Evolutionary conservation across 78 protist genomes (phyloP), one percentile per base, ranked within the genome.

Genomic region (Pelomyxa schiedti): DNA sequence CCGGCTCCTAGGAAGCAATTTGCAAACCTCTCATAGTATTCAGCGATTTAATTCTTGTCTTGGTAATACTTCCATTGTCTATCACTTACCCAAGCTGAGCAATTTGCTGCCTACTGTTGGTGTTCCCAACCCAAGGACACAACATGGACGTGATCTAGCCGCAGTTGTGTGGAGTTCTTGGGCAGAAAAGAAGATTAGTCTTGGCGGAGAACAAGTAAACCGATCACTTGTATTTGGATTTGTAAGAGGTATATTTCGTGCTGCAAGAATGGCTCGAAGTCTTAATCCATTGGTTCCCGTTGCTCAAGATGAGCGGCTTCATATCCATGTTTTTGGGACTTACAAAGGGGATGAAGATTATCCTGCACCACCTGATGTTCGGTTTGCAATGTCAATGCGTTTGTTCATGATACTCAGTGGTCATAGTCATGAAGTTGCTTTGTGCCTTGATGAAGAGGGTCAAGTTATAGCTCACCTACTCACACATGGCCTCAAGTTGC

Each of bases 151-250:
- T 39, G 75, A 78, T 22, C 38, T 69, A 1, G 71, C 69, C 28
- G 47, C 79, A 5, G 29, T 79, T 36, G n/a, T 71, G 1, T 80
- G 86, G 86, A 64, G 76, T 16, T 9, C 35, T 16, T 80, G 86
- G 86, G 86, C 86, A 6, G 86, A 80, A 58, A 69, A 40, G 41
- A 80, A 80, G 73, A 66, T 80, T 4, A 80, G 81, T 9, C 73
- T 80, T 4, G 86, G 86, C 39, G 86, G 86, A 9, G 86, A 80
- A 64, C 86, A 80, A 75, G 86, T 80, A 16, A 80, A 80, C 39
- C 8, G 86, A 32, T 80, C 86, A 1, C 77, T 80, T 0, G 86
- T 80, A 3, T 80, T 80, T 58, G 81, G 81, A 22, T 69, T 80
- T 74, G 76, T 79, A 2, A 4, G 78, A 7, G 80, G 58, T 6